These are phyloP conservation scores for Melocanna baccifera DNA, from an alignment of 176 grass and related monocot genomes.

Conservation along the genomic window DNA sequence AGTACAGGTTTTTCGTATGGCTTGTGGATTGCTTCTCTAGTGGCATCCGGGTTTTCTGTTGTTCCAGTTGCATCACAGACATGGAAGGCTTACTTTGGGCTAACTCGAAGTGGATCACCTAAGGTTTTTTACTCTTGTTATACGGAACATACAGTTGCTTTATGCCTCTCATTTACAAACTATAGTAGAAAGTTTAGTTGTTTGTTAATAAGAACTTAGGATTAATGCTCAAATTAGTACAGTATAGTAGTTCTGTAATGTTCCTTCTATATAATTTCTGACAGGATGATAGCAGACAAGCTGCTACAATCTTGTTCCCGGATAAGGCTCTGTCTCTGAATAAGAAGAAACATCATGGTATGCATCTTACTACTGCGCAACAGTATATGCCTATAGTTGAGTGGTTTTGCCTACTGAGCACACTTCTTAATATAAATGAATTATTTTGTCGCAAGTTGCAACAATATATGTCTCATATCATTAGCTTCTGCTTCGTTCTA, in stretches of 20 bases:
- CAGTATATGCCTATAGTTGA: neutral
- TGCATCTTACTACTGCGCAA: constrained; percentile 1
- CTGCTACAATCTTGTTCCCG: constrained; percentile 77
- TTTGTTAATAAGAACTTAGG: constrained; percentile 2
- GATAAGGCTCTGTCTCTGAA: constrained; percentile 50
- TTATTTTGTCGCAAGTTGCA: neutral
- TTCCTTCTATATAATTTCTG: neutral
- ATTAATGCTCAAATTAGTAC: neutral
- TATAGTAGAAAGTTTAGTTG: neutral
- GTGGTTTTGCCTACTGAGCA: neutral
- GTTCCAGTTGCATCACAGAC: constrained; percentile 61
- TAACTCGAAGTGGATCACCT: constrained; percentile 45
- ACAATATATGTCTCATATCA: neutral
- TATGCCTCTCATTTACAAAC: neutral
- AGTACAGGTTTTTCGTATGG: constrained; percentile 93
- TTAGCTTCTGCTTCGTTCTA: too few relatives aligned
- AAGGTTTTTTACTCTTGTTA: constrained; percentile 54
- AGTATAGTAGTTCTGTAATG: neutral
- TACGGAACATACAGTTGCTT: neutral
- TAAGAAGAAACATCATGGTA: constrained; percentile 98
- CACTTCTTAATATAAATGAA: neutral
- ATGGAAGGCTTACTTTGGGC: constrained; percentile 81
- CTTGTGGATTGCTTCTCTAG: constrained; percentile 88
- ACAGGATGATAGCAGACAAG: constrained; percentile 93
- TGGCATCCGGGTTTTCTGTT: constrained; percentile 85